These are phyloP conservation scores for Warburgia ugandensis DNA, from an alignment of 164 flowering plant genomes.

Conservation along the genomic window DNA sequence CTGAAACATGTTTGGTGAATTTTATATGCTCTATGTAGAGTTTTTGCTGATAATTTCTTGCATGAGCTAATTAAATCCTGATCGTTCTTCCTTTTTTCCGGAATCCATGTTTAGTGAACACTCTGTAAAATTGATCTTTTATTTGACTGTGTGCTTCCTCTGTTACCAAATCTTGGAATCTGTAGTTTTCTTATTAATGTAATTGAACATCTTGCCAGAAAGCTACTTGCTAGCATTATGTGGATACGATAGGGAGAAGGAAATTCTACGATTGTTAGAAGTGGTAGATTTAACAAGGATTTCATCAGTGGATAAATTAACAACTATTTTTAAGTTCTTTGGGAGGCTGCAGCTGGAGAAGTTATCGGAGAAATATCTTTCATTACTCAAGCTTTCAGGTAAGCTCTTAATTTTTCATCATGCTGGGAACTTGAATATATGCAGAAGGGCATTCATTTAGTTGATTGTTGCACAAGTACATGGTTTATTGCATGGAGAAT, in stretches of 20 bases:
- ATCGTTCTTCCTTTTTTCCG: too few relatives aligned
- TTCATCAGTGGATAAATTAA: constrained; percentile 32
- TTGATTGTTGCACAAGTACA: not conserved
- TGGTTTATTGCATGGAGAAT: not conserved
- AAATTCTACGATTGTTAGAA: constrained; percentile 48
- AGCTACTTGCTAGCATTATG: constrained; percentile 71
- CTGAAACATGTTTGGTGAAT: too few relatives aligned
- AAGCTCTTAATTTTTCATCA: constrained; percentile 10
- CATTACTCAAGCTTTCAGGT: constrained; percentile 45
- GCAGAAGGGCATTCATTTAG: not conserved
- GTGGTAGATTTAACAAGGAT: constrained; percentile 50
- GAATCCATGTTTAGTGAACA: too few relatives aligned
- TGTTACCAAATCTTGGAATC: too few relatives aligned
- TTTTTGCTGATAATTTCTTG: too few relatives aligned
- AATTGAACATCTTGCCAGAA: constrained; percentile 42
- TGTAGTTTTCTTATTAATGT: too few relatives aligned
- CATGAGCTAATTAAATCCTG: too few relatives aligned
- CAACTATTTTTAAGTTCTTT: constrained; percentile 46
- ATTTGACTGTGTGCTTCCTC: too few relatives aligned
- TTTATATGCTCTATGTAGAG: too few relatives aligned
- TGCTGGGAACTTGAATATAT: not conserved
- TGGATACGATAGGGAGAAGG: constrained; percentile 47
- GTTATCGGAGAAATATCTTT: constrained; percentile 42
- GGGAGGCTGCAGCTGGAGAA: constrained; percentile 54
- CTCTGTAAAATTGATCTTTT: too few relatives aligned